Evolutionary conservation across 192 early-diverging fungal species (phyloP).

Genomic region (Haplosporangium gracile): DNA sequence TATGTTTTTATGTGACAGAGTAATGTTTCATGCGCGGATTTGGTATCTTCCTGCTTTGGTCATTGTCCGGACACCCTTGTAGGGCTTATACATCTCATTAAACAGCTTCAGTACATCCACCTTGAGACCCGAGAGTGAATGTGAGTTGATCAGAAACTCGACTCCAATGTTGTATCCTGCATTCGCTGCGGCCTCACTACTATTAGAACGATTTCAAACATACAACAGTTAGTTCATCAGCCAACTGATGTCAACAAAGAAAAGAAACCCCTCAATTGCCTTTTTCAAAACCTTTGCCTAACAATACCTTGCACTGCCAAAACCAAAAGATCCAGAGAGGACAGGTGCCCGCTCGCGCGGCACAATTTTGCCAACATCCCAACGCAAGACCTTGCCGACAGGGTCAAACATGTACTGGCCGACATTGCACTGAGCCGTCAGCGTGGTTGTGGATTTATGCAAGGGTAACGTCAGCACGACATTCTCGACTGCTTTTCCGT

Average conservation of each 20-base stretch:
- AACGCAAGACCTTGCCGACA: constrained; percentile 69
- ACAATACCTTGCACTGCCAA: constrained; percentile 40
- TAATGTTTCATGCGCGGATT: constrained; percentile 60
- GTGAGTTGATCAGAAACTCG: constrained; percentile 79
- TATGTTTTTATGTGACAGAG: neutral
- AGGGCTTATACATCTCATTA: constrained; percentile 83
- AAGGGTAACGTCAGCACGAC: constrained; percentile 72
- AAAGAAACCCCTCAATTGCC: neutral
- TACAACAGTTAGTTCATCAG: neutral
- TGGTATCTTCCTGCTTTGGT: constrained; percentile 76
- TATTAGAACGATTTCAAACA: neutral
- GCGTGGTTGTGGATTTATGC: constrained; percentile 65
- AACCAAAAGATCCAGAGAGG: constrained; percentile 71
- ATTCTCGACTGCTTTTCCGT: constrained; percentile 76
- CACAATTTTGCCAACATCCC: constrained; percentile 77
- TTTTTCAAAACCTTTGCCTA: neutral
- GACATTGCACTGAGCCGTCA: constrained; percentile 73
- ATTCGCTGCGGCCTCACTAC: constrained; percentile 61
- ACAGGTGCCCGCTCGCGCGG: constrained; percentile 68
- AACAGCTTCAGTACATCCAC: constrained; percentile 79
- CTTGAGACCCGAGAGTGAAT: constrained; percentile 77
- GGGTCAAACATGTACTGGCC: constrained; percentile 82
- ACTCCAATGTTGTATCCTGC: constrained; percentile 68
- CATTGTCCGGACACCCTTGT: constrained; percentile 74
- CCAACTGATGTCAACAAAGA: neutral